Conservation (phyloP, 2,329 filamentous ascomycete species). For the Cladosporium sp. region DNA sequence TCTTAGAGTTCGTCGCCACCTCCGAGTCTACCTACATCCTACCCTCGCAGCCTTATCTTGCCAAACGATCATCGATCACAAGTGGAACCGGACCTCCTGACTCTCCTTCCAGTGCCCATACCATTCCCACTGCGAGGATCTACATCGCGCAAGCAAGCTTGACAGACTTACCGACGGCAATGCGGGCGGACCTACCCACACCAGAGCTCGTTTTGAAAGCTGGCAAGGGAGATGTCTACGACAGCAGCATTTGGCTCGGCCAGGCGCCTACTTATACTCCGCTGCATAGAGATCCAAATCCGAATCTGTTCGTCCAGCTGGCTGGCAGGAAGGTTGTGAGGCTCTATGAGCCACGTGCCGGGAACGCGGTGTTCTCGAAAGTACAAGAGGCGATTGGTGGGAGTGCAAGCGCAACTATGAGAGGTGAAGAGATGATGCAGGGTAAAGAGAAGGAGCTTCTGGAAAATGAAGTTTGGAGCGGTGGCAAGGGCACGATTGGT, state of each 20-base stretch:
- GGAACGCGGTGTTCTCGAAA: constrained; percentile 63
- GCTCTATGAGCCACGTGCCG: constrained; percentile 66
- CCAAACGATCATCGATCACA: neutral
- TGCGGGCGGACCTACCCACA: constrained; percentile 68
- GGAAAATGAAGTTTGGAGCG: constrained; percentile 70
- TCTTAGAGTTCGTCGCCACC: constrained; percentile 56
- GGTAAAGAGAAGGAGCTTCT: constrained; percentile 69
- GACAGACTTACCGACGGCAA: constrained; percentile 62
- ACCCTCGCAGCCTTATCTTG: constrained; percentile 28
- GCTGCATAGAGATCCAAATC: constrained; percentile 89
- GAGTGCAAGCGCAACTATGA: constrained; percentile 54
- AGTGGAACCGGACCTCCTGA: neutral
- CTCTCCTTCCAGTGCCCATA: constrained; percentile 33
- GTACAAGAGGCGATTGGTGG: constrained; percentile 47
- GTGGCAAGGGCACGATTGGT: constrained; percentile 25
- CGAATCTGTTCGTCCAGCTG: constrained; percentile 87
- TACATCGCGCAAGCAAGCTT: constrained; percentile 87
- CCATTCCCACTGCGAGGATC: constrained; percentile 47
- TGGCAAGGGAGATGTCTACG: constrained; percentile 83
- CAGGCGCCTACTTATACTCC: constrained; percentile 85
- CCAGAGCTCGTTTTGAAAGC: constrained; percentile 64
- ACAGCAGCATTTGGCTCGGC: constrained; percentile 85
- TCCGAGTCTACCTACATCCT: constrained; percentile 24
- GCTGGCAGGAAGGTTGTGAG: constrained; percentile 71
- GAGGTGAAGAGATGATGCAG: constrained; percentile 89